phyloP scores from a whole-genome alignment of 768 basidiomycete species.

The Suillus occidentalis region DNA sequence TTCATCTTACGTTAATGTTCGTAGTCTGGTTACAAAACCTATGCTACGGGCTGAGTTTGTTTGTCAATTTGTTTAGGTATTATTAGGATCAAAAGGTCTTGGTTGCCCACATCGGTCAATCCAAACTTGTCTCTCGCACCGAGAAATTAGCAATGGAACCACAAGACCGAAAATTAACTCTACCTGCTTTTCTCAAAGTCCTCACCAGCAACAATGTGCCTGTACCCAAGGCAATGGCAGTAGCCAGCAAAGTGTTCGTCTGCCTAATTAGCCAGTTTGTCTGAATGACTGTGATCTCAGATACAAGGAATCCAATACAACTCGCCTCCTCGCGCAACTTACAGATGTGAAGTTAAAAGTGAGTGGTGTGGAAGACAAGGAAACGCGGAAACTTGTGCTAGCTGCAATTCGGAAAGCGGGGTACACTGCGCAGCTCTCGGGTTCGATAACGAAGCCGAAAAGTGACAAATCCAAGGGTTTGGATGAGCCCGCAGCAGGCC shows the following conservation, averaged over 20 bases:
- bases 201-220: conserved; percentile 58
- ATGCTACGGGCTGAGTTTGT: background rate
- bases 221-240: conserved; percentile 64
- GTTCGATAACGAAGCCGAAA: conserved; percentile 8
- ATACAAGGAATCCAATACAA: conserved; percentile 70
- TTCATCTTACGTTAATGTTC: background rate
- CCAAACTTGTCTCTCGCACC: no score
- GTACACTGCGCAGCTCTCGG: conserved; percentile 36
- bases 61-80: conserved; percentile 5
- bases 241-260: conserved; percentile 69
- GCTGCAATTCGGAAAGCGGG: conserved; percentile 63
- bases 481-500: conserved; percentile 4
- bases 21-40: background rate
- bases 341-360: conserved; percentile 58
- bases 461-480: background rate
- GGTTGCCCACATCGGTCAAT: conserved; percentile 29
- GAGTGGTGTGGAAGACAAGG: conserved; percentile 62
- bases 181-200: conserved; percentile 68
- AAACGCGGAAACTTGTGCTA: conserved; percentile 60
- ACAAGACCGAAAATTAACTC: conserved; percentile 47
- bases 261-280: conserved; percentile 1
- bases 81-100: conserved; percentile 32
- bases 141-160: background rate
- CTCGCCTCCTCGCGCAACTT: conserved; percentile 53
- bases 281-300: conserved; percentile 38